Conservation (phyloP, 2,329 filamentous ascomycete genomes). For the Ramichloridium luteum region DNA sequence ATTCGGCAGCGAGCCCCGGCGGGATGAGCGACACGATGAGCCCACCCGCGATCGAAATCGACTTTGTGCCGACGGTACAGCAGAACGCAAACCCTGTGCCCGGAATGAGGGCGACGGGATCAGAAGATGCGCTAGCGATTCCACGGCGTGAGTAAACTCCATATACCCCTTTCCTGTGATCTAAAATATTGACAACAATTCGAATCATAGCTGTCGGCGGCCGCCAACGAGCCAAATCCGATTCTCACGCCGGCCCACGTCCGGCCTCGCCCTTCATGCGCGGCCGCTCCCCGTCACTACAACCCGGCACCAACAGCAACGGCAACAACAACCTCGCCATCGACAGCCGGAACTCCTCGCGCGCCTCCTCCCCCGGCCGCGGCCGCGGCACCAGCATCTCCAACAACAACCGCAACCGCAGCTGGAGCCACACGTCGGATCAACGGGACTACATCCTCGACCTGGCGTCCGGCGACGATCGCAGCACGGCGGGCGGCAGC, state of each 20-base stretch:
- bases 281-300: constrained; percentile 26
- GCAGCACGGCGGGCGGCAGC: too few relatives aligned
- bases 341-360: constrained; percentile 22
- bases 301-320: constrained; percentile 29
- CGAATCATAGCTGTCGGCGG: too few relatives aligned
- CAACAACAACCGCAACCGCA: constrained; percentile 31
- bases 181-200: too few relatives aligned
- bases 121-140: constrained; percentile 71
- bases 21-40: constrained; percentile 64
- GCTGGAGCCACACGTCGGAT: constrained; percentile 37
- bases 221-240: constrained; percentile 48
- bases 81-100: constrained; percentile 15
- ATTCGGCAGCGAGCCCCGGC: constrained; percentile 17
- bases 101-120: constrained; percentile 38
- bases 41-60: constrained; percentile 89
- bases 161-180: too few relatives aligned
- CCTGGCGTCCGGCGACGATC: constrained; percentile 76
- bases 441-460: constrained; percentile 73
- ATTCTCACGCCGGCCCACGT: constrained; percentile 42
- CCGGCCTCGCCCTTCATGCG: constrained; percentile 31
- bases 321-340: not conserved
- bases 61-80: constrained; percentile 66
- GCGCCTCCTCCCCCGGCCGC: constrained; percentile 35
- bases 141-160: too few relatives aligned
- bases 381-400: constrained; percentile 21